phyloP scores from a whole-genome alignment of 2,329 filamentous ascomycete species.

The Periglandula ipomoeae region DNA sequence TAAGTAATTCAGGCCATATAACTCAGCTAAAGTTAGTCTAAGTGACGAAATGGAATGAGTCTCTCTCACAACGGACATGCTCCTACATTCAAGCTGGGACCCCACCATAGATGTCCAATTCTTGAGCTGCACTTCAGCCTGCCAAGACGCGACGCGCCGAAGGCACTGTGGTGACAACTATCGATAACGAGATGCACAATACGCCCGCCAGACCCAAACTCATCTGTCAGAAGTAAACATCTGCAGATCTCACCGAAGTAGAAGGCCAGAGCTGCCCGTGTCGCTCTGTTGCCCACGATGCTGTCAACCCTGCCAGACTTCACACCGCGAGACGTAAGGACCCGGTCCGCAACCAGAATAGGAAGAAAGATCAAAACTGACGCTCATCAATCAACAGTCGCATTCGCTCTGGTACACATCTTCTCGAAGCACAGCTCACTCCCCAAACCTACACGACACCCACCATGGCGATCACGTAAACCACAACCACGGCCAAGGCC shows the following conservation, averaged over 20 bases:
- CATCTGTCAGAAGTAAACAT: not conserved
- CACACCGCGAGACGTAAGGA: conserved; percentile 58
- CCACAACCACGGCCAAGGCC: conserved; percentile 21
- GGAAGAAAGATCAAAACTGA: not conserved
- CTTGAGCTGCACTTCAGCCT: too few relatives aligned
- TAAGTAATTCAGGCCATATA: too few relatives aligned
- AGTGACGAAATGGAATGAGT: too few relatives aligned
- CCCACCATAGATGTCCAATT: too few relatives aligned
- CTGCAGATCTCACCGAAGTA: not conserved
- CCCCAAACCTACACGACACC: conserved; percentile 24
- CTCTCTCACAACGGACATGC: too few relatives aligned
- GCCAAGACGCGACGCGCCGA: too few relatives aligned
- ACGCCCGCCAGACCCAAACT: too few relatives aligned
- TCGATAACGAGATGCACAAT: too few relatives aligned
- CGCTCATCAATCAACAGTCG: conserved; percentile 36
- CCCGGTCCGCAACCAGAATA: not conserved
- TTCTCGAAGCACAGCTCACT: conserved; percentile 40
- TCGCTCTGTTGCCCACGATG: conserved; percentile 29
- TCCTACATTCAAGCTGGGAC: too few relatives aligned
- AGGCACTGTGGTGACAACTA: too few relatives aligned
- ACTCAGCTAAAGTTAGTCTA: too few relatives aligned
- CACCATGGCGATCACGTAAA: conserved; percentile 19
- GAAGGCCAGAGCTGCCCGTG: not conserved
- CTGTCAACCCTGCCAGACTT: conserved; percentile 57
- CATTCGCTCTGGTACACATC: conserved; percentile 68